Percentiles rank a stretch among this genome's conserved stretches.
Evolutionary conservation across 805 yeast genomes (phyloP).

Genomic region (Yamadazyma nakazawae): DNA sequence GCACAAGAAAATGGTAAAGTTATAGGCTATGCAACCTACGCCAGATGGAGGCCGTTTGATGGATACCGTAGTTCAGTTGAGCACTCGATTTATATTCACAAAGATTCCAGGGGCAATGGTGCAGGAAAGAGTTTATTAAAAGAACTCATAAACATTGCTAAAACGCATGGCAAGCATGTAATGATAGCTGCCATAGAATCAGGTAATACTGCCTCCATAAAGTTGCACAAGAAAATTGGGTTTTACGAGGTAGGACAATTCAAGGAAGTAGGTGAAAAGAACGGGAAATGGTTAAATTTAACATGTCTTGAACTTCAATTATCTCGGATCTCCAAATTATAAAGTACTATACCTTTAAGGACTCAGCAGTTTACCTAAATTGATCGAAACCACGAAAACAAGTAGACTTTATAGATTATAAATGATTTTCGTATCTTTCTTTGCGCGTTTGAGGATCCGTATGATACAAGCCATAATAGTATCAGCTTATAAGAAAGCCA

Average conservation of each 20-base stretch:
- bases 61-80: slow-evolving; percentile 3
- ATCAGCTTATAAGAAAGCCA: not conserved
- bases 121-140: slow-evolving; percentile 1
- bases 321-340: not conserved
- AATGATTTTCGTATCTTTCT: not conserved
- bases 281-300: slow-evolving; percentile 5
- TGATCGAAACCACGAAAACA: not conserved
- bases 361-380: not conserved
- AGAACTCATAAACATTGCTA: slow-evolving; percentile 4
- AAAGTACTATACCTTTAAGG: not conserved
- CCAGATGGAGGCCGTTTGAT: slow-evolving; percentile 4
- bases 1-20: slow-evolving; percentile 1
- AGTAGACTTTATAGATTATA: not conserved
- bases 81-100: slow-evolving; percentile 5
- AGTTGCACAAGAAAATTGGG: slow-evolving; percentile 2
- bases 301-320: slow-evolving; percentile 3
- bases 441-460: not conserved
- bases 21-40: slow-evolving; percentile 6
- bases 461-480: not conserved
- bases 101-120: slow-evolving; percentile 1
- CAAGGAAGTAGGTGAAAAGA: slow-evolving; percentile 4
- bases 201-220: not conserved
- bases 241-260: slow-evolving; percentile 1
- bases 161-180: slow-evolving; percentile 1
- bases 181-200: slow-evolving; percentile 5